Evolutionary conservation across 1,139 yeast species (phyloP), one percentile per base, ranked within the genome.

Genomic region (Pichia sp.): DNA sequence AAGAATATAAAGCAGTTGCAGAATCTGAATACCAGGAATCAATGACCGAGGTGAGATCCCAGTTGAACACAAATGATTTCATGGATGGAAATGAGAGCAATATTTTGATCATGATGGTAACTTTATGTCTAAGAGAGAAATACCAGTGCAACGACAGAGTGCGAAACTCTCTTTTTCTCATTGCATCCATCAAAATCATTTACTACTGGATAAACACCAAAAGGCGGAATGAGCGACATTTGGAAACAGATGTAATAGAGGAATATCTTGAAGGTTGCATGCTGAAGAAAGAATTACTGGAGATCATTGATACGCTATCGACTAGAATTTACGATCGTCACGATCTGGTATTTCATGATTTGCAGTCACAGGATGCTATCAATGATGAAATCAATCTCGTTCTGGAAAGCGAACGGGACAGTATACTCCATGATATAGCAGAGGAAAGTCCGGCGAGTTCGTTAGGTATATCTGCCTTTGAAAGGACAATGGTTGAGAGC

Each of bases 401-500:
- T n/a, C n/a, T n/a, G n/a, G n/a, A n/a, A n/a, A n/a, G n/a, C n/a
- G n/a, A n/a, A n/a, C n/a, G n/a, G n/a, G n/a, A n/a, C n/a, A n/a
- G n/a, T n/a, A n/a, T n/a, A n/a, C n/a, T n/a, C n/a, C n/a, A n/a
- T n/a, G n/a, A n/a, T n/a, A n/a, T n/a, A n/a, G n/a, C n/a, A n/a
- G n/a, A n/a, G n/a, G n/a, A n/a, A n/a, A n/a, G n/a, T n/a, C n/a
- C n/a, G n/a, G n/a, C n/a, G n/a, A n/a, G n/a, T n/a, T n/a, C n/a
- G n/a, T n/a, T n/a, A n/a, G n/a, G n/a, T 8, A 16, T 41, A 11
- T 30, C 24, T 18, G 45, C 53, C 2, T 46, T 51, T 27, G 61
- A 53, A 32, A 36, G 55, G 13, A 52, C 53, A 12, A 28, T 54
- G 13, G 30, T 53, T 4, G 59, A 55, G 24, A 51, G 53, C 7